phyloP scores from a whole-genome alignment of 208 protist genomes.

The Leishmania amazonensis region DNA sequence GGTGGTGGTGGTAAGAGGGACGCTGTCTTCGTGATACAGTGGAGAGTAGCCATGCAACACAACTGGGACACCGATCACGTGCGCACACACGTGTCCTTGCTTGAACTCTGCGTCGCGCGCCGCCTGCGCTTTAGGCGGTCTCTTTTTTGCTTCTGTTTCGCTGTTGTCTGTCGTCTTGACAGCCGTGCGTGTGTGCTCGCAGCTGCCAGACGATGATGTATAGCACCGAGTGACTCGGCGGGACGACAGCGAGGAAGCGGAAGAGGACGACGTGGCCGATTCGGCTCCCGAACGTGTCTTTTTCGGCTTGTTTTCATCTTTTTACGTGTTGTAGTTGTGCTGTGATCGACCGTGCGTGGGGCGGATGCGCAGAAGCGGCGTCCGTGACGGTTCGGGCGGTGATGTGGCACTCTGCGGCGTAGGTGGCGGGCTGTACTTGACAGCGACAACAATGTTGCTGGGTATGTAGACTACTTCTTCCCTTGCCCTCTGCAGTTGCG shows the following conservation, averaged over 20 bases:
- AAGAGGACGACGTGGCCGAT: background rate
- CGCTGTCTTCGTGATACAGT: background rate
- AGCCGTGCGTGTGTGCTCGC: background rate
- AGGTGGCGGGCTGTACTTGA: background rate
- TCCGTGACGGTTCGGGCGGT: background rate
- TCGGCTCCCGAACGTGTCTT: background rate
- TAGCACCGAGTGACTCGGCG: background rate
- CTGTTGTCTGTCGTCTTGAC: background rate
- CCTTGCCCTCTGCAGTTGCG: background rate
- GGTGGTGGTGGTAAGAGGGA: background rate
- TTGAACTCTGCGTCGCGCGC: background rate
- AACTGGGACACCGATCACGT: background rate
- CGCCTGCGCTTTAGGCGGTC: background rate
- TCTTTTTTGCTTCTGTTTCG: background rate
- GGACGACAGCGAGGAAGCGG: background rate
- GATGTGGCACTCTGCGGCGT: background rate
- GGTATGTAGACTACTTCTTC: conserved; percentile 2
- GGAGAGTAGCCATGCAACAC: background rate
- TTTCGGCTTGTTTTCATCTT: background rate
- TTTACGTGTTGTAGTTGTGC: background rate
- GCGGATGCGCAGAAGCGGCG: background rate
- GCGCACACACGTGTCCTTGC: background rate
- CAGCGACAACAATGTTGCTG: background rate
- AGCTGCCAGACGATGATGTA: background rate
- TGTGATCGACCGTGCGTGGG: too few relatives aligned